Conservation (phyloP, 2,329 filamentous ascomycete genomes). For the Verticillium nonalfalfae region DNA sequence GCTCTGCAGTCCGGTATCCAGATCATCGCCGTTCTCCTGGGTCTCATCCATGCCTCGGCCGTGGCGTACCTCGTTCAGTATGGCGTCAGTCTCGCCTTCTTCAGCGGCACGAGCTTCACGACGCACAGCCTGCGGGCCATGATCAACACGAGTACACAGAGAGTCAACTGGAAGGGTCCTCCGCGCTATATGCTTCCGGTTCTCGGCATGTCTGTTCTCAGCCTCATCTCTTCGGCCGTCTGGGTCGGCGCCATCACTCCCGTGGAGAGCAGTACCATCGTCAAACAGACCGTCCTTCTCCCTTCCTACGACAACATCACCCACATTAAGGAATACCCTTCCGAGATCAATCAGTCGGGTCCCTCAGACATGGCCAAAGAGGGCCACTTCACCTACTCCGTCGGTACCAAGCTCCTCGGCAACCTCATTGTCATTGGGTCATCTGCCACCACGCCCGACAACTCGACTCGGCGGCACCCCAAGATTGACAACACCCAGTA, state of each 20-base stretch:
- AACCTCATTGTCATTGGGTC: constrained; percentile 14
- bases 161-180: neutral
- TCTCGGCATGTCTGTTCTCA: neutral
- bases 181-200: neutral
- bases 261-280: constrained; percentile 8
- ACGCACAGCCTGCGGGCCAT: constrained; percentile 1
- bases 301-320: constrained; percentile 13
- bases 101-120: constrained; percentile 1
- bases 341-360: constrained; percentile 9
- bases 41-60: constrained; percentile 3
- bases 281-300: constrained; percentile 10
- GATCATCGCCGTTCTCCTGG: constrained; percentile 1
- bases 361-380: constrained; percentile 11
- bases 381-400: constrained; percentile 18
- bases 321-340: constrained; percentile 16
- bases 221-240: constrained; percentile 5
- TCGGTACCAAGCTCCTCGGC: constrained; percentile 15
- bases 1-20: constrained; percentile 3
- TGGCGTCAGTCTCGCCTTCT: constrained; percentile 3
- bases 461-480: constrained; percentile 10
- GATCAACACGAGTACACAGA: constrained; percentile 1
- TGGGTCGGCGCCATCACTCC: constrained; percentile 17
- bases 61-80: constrained; percentile 4
- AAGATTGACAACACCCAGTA: constrained; percentile 19
- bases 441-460: constrained; percentile 14